Evolutionary conservation across 2,329 filamentous ascomycete genomes (phyloP).

Genomic region (Clonostachys chloroleuca): DNA sequence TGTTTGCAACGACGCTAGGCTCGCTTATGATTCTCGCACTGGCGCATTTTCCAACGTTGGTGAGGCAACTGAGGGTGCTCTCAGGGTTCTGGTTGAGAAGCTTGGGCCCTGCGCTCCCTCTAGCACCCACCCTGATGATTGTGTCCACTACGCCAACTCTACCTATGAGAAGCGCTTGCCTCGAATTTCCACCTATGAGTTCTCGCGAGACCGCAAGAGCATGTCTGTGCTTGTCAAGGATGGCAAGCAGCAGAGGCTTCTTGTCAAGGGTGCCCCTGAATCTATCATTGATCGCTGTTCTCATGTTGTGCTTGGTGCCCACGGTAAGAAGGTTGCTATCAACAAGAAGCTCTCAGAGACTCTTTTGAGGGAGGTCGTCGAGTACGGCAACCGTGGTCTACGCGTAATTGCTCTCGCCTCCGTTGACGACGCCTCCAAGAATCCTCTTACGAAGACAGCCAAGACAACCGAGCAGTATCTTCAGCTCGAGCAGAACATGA

Average conservation of each 20-base stretch:
- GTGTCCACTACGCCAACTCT: conserved; percentile 76
- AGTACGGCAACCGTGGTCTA: conserved; percentile 88
- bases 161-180: conserved; percentile 75
- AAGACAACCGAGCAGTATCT: conserved; percentile 81
- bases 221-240: conserved; percentile 91
- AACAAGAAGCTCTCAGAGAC: conserved; percentile 64
- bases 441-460: conserved; percentile 67
- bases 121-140: conserved; percentile 50
- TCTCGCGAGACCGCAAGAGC: conserved; percentile 96
- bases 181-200: conserved; percentile 86
- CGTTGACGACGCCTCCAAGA: conserved; percentile 68
- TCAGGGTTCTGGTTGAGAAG: conserved; percentile 90
- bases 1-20: conserved; percentile 83
- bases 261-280: conserved; percentile 96
- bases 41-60: conserved; percentile 78
- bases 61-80: conserved; percentile 90
- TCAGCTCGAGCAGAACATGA: conserved; percentile 89
- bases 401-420: conserved; percentile 92
- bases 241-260: conserved; percentile 68
- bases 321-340: conserved; percentile 74
- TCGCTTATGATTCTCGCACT: conserved; percentile 76
- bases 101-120: conserved; percentile 73
- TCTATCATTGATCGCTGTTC: conserved; percentile 91
- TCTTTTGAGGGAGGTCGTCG: conserved; percentile 74
- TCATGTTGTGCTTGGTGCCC: conserved; percentile 69